Base-by-base conservation (phyloP, 2,329 filamentous ascomycete species). In the Penicillium occitanis region DNA sequence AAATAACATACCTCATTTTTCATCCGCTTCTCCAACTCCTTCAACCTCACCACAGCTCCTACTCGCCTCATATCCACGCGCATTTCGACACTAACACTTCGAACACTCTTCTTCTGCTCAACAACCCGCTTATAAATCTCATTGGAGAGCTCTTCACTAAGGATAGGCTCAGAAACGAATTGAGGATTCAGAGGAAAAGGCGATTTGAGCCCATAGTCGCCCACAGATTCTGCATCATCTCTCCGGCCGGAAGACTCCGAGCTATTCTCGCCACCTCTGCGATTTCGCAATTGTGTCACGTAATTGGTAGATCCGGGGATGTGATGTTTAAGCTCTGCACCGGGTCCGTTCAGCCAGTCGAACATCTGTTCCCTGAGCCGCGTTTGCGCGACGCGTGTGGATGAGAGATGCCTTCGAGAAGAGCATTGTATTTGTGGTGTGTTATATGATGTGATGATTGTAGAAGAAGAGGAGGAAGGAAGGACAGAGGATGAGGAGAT, bases 11-110 rank as follows among this genome's bases (percentile, higher is more conserved):
- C 93, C 83, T 93, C 84, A 72, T 83, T 77, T 69, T 85, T 77
- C 91, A 90, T 93, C 70, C 89, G 83, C 81, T 90, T 92, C 81
- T 97, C 92, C 70, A 97, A 84, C 77, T 92, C 88, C 81, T 94
- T 94, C 73, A 97, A 82, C 72, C 93, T 84, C 67, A 96, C 90
- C 22, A 96, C 91, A 25, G 93, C 93, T 33, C 89, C 93, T 19
- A 97, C 90, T 72, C 93, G 86, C 73, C 91, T 87, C 78, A 96
- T 90, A 73, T 95, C 92, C 28, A 97, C 87, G 33, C 88, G 87
- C 71, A 91, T 85, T 73, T 92, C 86, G 1, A 90, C 90, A 74
- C 91, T 93, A 22, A 96, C 91, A 51, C 86, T 86, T 73, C 92
- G 89, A 68, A 97, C 82, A 65, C 90, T 87, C 76, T 89, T 83